Evolutionary conservation across 2,329 filamentous ascomycete species (phyloP), one percentile per base, ranked within the genome.

Genomic region (Cladophialophora exuberans): DNA sequence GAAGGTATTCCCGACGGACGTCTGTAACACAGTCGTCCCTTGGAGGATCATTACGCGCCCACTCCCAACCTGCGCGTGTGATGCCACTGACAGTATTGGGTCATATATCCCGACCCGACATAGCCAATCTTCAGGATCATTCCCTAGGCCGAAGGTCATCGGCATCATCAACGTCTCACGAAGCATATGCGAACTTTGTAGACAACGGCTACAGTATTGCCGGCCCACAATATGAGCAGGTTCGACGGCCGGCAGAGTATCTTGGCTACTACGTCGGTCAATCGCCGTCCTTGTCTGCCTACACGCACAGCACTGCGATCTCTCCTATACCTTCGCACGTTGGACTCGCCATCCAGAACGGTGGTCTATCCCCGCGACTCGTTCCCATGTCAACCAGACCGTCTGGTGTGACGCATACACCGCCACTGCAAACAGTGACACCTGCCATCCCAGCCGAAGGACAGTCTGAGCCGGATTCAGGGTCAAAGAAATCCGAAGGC

Each of bases 51-150:
- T 57, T 77, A 25, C 67, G 76, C 51, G 76, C 76, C n/a, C 76
- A 79, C 20, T 79, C 76, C n/a, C 76, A 79, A 54, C 76, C 76
- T 49, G 75, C 76, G n/a, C 69, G 76, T 20, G 65, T 72, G n/a
- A 61, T 76, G 15, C 70, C 59, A 4, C 15, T 72, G 47, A 71
- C 72, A 22, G 64, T 56, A 33, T 68, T 72, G 51, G 63, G 66
- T 6, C 67, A 69, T 10, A 57, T 72, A 7, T 72, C 71, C 56
- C 65, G 68, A 17, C 61, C 67, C 13, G 69, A 69, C 33, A 38
- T 61, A n/a, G 54, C 65, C 31, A 69, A 72, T 11, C 56, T 56
- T 20, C 65, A 68, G 15, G 69, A 69, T 36, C 46, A 51, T 36
- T 63, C 68, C 25, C 69, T 67, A 45, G 67, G 67, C 39, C 66